Base-by-base conservation (phyloP, 2,329 filamentous ascomycete species). In the Aspergillus persii region DNA sequence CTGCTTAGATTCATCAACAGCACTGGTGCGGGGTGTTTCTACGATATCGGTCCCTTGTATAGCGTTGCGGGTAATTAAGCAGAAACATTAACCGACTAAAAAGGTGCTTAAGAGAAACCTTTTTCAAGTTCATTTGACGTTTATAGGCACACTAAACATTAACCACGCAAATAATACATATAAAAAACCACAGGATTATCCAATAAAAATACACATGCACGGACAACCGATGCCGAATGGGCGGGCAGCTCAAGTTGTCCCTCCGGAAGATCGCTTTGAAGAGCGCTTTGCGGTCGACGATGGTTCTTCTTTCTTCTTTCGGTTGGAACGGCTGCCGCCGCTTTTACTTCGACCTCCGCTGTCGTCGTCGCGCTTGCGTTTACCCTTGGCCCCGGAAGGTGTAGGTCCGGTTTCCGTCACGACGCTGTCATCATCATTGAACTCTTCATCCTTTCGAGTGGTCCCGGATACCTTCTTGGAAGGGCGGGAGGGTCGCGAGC, bases 351-450 rank as follows among this genome's bases (percentile, higher is more conserved):
- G 69, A 66, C 80, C 80, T 18, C 76, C 75, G 26, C 74, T 72
- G 62, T 81, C 80, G 36, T 80, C 78, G 50, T 80, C 79, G 39
- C 79, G 74, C 67, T 80, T 80, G 64, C 79, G 75, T 63, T 81
- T 81, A 36, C 71, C 72, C 60, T 77, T 79, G 12, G 66, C 56
- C n/a, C 63, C 64, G 31, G 64, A 63, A 1, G 73, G 67, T 4
- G 71, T 68, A 44, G 70, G 69, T n/a, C 67, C 69, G n/a, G 65
- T 58, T n/a, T 80, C 77, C 41, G 73, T 59, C 23, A 75, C 61
- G 54, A 74, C 69, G 5, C 75, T 75, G 57, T 80, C 78, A 11
- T 80, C 78, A 52, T 80, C 78, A 55, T 77, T 74, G 36, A 71
- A 61, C 15, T 78, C 74, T 60, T 78, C 73, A 33, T 80, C 74